A percentile compares a stretch with the other conserved stretches of the same genome.
These are phyloP conservation scores for Fusarium staphyleae DNA, from an alignment of 2,329 filamentous ascomycete genomes.

Conservation along the genomic window DNA sequence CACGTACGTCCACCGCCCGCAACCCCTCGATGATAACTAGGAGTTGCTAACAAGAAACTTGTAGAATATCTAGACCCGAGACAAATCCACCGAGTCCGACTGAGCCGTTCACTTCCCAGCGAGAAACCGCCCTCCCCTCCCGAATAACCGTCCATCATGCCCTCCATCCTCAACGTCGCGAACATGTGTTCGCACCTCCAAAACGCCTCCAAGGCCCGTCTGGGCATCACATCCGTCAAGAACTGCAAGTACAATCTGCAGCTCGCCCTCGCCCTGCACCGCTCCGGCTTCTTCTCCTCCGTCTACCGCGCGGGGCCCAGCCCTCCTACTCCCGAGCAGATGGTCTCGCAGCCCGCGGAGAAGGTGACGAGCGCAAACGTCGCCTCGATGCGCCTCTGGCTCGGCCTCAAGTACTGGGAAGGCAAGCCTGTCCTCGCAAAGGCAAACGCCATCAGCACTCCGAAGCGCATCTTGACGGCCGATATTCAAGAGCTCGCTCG, in stretches of 20 bases:
- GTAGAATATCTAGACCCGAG: slow-evolving; percentile 1
- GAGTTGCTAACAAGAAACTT: slow-evolving; percentile 9
- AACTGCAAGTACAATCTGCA: slow-evolving; percentile 82
- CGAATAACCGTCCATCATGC: slow-evolving; percentile 41
- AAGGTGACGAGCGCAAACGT: slow-evolving; percentile 74
- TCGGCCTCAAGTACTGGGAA: slow-evolving; percentile 90
- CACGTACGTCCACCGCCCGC: background rate
- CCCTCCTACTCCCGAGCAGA: slow-evolving; percentile 56
- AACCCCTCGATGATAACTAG: background rate
- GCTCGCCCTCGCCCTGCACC: slow-evolving; percentile 79
- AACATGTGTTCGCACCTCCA: slow-evolving; percentile 90
- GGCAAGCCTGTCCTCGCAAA: slow-evolving; percentile 78
- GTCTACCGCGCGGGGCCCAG: slow-evolving; percentile 74
- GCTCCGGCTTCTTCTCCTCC: slow-evolving; percentile 80
- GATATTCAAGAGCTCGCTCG: slow-evolving; percentile 66
- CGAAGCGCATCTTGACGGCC: slow-evolving; percentile 74
- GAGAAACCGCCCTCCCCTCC: background rate
- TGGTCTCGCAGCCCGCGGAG: slow-evolving; percentile 58
- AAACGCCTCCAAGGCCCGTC: slow-evolving; percentile 83
- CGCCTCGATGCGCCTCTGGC: slow-evolving; percentile 78
- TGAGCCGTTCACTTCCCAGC: background rate
- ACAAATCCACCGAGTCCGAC: background rate
- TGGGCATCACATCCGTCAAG: slow-evolving; percentile 83
- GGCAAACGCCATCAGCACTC: slow-evolving; percentile 73
- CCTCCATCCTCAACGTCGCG: slow-evolving; percentile 71